Evolutionary conservation across 148 eudicot species (phyloP), one percentile per base, ranked within the genome.

Genomic region (Vaccinium corymbosum): DNA sequence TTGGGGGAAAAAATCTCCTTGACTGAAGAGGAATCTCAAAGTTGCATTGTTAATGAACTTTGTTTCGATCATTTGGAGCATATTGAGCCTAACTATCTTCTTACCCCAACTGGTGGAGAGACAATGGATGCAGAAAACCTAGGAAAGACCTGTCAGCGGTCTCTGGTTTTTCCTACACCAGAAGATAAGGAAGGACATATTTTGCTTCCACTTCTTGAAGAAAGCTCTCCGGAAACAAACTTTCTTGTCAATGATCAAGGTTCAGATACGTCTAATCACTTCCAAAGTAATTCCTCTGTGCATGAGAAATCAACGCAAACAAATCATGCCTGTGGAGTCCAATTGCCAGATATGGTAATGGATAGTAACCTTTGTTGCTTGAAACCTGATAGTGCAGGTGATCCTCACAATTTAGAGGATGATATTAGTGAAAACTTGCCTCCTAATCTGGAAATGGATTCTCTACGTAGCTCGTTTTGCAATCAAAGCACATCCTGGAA

Each of bases 21-120:
- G 42, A 13, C 17, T 50, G 27, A 25, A 25, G 79, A 80, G 72
- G 88, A 85, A 76, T 76, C 25, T 52, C 82, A 83, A 83, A 73
- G 2, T 35, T 89, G 92, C 87, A 80, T 12, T 81, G 82, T 89
- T 72, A 90, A 90, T 87, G 87, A 90, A 84, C 83, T 82, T 79
- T 88, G 89, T 52, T 80, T 42, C 53, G 90, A 91, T 81, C 79
- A 88, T 88, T 53, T 83, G 80, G 91, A 90, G 68, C 49, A 80
- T 59, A 51, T 64, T 78, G 87, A 86, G 25, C 86, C 83, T 80
- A 79, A 77, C 27, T 72, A 78, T 81, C 22, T 83, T 83, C 73
- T 59, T 83, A n/a, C 57, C 35, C 73, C 83, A 25, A 72, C 13
- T 80, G 77, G 48, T 84, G 86, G 46, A 49, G 82, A 83, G 75